Conservation (phyloP, 1,284 basidiomycete species). For the Ganoderma sinense region DNA sequence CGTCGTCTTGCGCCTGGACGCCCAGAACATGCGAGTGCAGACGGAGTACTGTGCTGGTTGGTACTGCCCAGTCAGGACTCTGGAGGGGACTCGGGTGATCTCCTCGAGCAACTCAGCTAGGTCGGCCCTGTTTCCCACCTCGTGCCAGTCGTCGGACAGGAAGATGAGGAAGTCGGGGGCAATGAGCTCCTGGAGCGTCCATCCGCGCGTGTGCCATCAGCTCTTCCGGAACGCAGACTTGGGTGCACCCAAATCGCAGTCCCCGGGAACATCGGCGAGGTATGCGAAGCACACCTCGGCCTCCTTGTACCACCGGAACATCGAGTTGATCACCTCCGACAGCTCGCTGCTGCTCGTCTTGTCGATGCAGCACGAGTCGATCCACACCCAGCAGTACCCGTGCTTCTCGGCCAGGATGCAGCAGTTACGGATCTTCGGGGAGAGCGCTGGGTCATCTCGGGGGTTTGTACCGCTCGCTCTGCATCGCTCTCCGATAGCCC, state of each 20-base stretch:
- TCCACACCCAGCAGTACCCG: no score
- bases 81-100: slow-evolving; percentile 1
- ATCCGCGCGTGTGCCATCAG: not conserved
- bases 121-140: slow-evolving; percentile 3
- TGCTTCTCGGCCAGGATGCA: not conserved
- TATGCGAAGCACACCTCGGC: slow-evolving; percentile 16
- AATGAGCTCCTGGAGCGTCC: not conserved
- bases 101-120: not conserved
- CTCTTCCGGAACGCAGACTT: slow-evolving; percentile 9
- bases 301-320: slow-evolving; percentile 11
- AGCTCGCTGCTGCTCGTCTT: slow-evolving; percentile 15
- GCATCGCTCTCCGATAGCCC: not conserved
- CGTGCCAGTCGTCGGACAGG: not conserved
- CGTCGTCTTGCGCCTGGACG: slow-evolving; percentile 2
- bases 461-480: not conserved
- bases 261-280: slow-evolving; percentile 10
- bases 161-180: slow-evolving; percentile 4
- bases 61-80: not conserved
- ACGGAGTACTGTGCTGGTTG: not conserved
- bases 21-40: slow-evolving; percentile 12
- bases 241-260: not conserved
- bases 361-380: slow-evolving; percentile 18
- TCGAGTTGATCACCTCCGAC: slow-evolving; percentile 16
- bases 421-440: slow-evolving; percentile 12
- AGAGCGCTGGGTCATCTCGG: slow-evolving; percentile 2